Conservation (phyloP, 2,329 filamentous ascomycete species). For the Arthrobotrys sphaeroides region DNA sequence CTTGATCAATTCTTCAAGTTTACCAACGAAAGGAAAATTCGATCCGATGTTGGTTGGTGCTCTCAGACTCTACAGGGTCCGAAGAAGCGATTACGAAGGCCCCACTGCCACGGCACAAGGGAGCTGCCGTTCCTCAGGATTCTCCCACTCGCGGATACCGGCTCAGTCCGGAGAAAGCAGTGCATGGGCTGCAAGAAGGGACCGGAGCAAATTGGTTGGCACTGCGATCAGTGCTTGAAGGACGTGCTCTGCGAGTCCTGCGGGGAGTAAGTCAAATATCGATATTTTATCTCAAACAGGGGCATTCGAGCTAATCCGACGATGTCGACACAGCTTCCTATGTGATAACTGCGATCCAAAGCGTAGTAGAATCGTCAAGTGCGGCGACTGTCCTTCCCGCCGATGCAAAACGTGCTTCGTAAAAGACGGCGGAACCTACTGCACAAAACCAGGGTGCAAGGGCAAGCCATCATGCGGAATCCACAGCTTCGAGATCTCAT, state of each 20-base stretch:
- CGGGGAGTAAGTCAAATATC: constrained; percentile 41
- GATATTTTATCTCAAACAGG: no score
- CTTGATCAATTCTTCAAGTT: constrained; percentile 49
- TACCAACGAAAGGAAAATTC: constrained; percentile 32
- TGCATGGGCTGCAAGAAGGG: constrained; percentile 39
- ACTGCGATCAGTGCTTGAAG: constrained; percentile 44
- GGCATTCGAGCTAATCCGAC: neutral
- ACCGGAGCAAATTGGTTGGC: constrained; percentile 45
- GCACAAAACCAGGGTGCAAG: constrained; percentile 20
- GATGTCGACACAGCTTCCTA: constrained; percentile 10
- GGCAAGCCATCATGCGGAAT: constrained; percentile 30
- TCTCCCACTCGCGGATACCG: constrained; percentile 44
- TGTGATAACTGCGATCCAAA: constrained; percentile 48
- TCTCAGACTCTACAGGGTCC: constrained; percentile 47
- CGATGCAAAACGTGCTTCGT: constrained; percentile 43
- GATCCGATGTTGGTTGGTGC: constrained; percentile 47
- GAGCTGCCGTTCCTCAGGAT: constrained; percentile 45
- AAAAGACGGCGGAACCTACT: constrained; percentile 33
- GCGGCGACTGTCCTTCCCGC: constrained; percentile 39
- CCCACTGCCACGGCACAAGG: constrained; percentile 33
- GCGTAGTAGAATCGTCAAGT: constrained; percentile 29
- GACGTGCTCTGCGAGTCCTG: constrained; percentile 49
- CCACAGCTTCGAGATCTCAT: constrained; percentile 30
- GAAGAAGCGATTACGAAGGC: constrained; percentile 35
- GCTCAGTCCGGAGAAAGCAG: constrained; percentile 20